Conservation (phyloP, 768 basidiomycete genomes). For the Clathrus columnatus region DNA sequence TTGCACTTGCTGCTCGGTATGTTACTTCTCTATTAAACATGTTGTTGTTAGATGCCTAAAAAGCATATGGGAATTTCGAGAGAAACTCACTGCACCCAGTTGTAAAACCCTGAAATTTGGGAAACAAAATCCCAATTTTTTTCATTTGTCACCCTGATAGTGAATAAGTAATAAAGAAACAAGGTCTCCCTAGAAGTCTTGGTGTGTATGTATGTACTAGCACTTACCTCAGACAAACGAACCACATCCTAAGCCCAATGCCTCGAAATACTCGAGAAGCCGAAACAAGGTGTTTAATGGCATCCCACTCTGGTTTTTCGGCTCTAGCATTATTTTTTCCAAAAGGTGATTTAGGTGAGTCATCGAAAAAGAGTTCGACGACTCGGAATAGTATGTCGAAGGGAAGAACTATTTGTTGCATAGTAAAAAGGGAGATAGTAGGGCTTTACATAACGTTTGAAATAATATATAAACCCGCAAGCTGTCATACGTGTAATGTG, state of each 20-base stretch:
- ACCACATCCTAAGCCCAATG: slow-evolving; percentile 6
- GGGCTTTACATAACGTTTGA: background rate
- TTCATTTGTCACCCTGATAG: slow-evolving; percentile 4
- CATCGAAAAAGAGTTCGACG: background rate
- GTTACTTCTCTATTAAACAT: background rate
- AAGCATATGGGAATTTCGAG: background rate
- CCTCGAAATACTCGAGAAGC: slow-evolving; percentile 2
- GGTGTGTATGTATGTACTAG: background rate
- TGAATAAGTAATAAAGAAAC: background rate
- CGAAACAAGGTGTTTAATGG: background rate
- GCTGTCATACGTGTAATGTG: background rate
- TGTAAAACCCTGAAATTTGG: slow-evolving; percentile 4
- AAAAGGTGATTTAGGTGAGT: background rate
- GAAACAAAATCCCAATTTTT: slow-evolving; percentile 5
- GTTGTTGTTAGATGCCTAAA: background rate
- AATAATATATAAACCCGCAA: background rate
- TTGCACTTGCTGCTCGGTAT: background rate
- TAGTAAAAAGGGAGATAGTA: background rate
- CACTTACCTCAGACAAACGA: slow-evolving; percentile 1
- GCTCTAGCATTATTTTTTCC: background rate
- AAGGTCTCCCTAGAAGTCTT: no score
- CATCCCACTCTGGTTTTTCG: slow-evolving; percentile 4
- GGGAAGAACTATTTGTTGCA: background rate
- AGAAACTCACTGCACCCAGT: slow-evolving; percentile 6
- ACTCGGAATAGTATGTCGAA: background rate